A percentile compares a stretch with the other conserved stretches of the same genome.
Conservation (phyloP, 2,329 filamentous ascomycete species). For the Aspergillus pseudotamarii region DNA sequence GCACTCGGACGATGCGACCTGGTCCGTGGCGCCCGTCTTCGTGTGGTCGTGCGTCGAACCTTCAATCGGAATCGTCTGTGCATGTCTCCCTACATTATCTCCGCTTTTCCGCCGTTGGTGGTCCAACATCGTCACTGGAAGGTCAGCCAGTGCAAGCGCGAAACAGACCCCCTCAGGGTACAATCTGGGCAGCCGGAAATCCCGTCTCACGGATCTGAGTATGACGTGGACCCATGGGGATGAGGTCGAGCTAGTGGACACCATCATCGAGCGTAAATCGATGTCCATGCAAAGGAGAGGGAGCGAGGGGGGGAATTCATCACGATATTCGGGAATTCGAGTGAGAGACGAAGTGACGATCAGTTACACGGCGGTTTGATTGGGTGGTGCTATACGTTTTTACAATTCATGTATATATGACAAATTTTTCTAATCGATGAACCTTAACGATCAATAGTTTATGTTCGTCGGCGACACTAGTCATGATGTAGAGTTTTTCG, state of each 20-base stretch:
- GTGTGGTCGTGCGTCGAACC: constrained; percentile 8
- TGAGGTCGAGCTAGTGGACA: not conserved
- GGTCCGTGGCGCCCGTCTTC: constrained; percentile 3
- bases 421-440: not conserved
- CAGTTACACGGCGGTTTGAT: not conserved
- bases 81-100: not conserved
- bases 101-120: constrained; percentile 6
- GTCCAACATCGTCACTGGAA: not conserved
- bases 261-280: not conserved
- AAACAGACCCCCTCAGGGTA: not conserved
- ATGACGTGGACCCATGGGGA: not conserved
- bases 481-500: not conserved
- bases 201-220: not conserved
- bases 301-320: not conserved
- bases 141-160: not conserved
- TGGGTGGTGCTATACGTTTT: not conserved
- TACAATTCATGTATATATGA: not conserved
- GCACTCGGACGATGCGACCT: not conserved
- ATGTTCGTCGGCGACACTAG: not conserved
- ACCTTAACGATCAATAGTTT: not conserved
- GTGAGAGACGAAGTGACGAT: not conserved
- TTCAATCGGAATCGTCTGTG: constrained; percentile 3
- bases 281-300: not conserved
- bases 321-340: not conserved
- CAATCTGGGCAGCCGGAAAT: not conserved